phyloP scores from a whole-genome alignment of 352 stramenopile species.

The Thalassiosira livingstoniorum region DNA sequence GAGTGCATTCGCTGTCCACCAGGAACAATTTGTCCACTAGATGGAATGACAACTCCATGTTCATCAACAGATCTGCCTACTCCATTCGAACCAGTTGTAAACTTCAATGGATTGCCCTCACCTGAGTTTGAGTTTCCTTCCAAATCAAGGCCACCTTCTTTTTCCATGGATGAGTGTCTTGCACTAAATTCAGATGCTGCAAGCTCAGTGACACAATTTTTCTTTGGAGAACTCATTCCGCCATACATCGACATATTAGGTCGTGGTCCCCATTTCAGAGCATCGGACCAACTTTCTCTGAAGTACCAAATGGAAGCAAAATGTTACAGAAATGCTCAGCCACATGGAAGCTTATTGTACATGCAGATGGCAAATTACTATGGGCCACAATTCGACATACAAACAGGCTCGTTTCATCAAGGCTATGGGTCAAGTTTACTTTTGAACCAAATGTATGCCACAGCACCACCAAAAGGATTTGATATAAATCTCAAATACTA shows the following conservation, averaged over 20 bases:
- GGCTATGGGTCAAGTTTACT: constrained; percentile 89
- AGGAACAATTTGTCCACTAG: constrained; percentile 92
- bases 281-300: constrained; percentile 78
- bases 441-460: constrained; percentile 81
- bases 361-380: constrained; percentile 94
- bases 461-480: constrained; percentile 54
- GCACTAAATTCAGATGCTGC: constrained; percentile 83
- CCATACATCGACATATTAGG: constrained; percentile 95
- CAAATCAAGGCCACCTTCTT: constrained; percentile 85
- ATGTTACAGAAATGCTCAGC: constrained; percentile 94
- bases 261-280: constrained; percentile 91
- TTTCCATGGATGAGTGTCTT: constrained; percentile 92
- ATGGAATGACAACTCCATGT: constrained; percentile 95
- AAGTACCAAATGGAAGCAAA: constrained; percentile 82
- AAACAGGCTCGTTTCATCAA: constrained; percentile 90
- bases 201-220: constrained; percentile 83
- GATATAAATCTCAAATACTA: constrained; percentile 71
- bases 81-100: constrained; percentile 87
- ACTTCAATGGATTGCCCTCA: constrained; percentile 77
- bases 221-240: constrained; percentile 94
- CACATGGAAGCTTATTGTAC: constrained; percentile 90
- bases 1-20: constrained; percentile 93
- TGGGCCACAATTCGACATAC: constrained; percentile 93
- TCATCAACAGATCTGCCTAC: constrained; percentile 91
- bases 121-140: constrained; percentile 78